Evolutionary conservation across 805 yeast genomes (phyloP).

Genomic region (Vanderwaltozyma polyspora): DNA sequence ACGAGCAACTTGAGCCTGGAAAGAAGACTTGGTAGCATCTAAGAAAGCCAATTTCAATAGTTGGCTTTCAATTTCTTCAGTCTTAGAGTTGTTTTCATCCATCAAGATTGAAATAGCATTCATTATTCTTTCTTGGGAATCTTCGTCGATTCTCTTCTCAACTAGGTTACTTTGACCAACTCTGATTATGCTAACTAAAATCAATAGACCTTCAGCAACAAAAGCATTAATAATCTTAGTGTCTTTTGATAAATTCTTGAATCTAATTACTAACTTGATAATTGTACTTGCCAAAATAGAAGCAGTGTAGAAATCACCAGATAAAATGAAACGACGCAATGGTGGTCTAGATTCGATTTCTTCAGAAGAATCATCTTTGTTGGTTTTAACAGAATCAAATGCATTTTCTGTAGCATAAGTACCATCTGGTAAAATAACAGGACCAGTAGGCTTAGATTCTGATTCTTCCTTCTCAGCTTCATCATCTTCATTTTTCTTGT

Average conservation of each 20-base stretch:
- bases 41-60: slow-evolving; percentile 58
- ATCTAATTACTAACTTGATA: slow-evolving; percentile 75
- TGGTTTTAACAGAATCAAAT: slow-evolving; percentile 81
- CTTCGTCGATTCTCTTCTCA: slow-evolving; percentile 80
- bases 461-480: slow-evolving; percentile 22
- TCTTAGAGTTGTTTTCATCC: slow-evolving; percentile 44
- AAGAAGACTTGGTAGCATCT: slow-evolving; percentile 81
- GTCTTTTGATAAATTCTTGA: slow-evolving; percentile 44
- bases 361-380: slow-evolving; percentile 54
- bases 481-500: slow-evolving; percentile 28
- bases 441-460: slow-evolving; percentile 39
- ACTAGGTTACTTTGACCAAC: slow-evolving; percentile 68
- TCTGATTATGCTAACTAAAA: slow-evolving; percentile 83
- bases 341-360: slow-evolving; percentile 48
- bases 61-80: slow-evolving; percentile 30
- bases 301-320: slow-evolving; percentile 85
- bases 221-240: slow-evolving; percentile 62
- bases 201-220: slow-evolving; percentile 88
- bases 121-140: slow-evolving; percentile 87
- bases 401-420: slow-evolving; percentile 92
- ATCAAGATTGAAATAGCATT: slow-evolving; percentile 69
- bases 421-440: slow-evolving; percentile 94
- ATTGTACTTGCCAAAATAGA: slow-evolving; percentile 81
- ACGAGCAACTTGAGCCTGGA: slow-evolving; percentile 52
- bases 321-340: slow-evolving; percentile 66